Evolutionary conservation across 495 filamentous ascomycete species (phyloP).

Genomic region (Cladorrhinum samala): DNA sequence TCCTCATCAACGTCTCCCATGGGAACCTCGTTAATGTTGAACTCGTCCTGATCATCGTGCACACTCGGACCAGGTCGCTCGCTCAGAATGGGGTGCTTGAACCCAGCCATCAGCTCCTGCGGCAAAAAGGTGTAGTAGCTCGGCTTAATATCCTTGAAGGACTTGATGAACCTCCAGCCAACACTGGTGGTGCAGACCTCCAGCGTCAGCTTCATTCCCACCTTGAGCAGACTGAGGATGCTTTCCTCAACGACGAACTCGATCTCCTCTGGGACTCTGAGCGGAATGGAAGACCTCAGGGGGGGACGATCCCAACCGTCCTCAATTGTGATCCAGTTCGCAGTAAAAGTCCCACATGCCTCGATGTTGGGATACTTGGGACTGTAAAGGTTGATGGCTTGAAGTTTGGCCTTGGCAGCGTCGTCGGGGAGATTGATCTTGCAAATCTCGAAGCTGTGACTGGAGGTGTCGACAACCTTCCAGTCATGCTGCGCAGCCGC

Average conservation of each 20-base stretch:
- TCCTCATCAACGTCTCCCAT: not conserved
- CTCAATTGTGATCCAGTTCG: slow-evolving; percentile 30
- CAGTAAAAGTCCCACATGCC: slow-evolving; percentile 33
- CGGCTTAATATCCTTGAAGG: slow-evolving; percentile 51
- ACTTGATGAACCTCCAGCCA: slow-evolving; percentile 53
- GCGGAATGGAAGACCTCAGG: slow-evolving; percentile 12
- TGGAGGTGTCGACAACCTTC: slow-evolving; percentile 6
- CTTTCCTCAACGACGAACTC: slow-evolving; percentile 33
- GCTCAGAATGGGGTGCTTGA: slow-evolving; percentile 49
- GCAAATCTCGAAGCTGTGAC: slow-evolving; percentile 32
- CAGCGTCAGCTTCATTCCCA: slow-evolving; percentile 71
- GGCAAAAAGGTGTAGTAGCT: slow-evolving; percentile 57
- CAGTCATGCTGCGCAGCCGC: not conserved
- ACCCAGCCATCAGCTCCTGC: slow-evolving; percentile 66
- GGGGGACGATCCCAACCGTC: slow-evolving; percentile 39
- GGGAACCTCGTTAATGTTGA: slow-evolving; percentile 5
- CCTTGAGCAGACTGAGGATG: slow-evolving; percentile 54
- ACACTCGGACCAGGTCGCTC: slow-evolving; percentile 32
- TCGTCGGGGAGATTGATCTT: slow-evolving; percentile 23
- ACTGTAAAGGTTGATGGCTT: slow-evolving; percentile 22
- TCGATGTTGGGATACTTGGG: slow-evolving; percentile 19
- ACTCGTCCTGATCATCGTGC: slow-evolving; percentile 20
- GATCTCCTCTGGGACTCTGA: slow-evolving; percentile 6
- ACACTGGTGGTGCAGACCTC: slow-evolving; percentile 56
- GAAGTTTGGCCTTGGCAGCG: slow-evolving; percentile 10